Evolutionary conservation across 805 yeast species (phyloP).

Genomic region (Brettanomyces bruxellensis): DNA sequence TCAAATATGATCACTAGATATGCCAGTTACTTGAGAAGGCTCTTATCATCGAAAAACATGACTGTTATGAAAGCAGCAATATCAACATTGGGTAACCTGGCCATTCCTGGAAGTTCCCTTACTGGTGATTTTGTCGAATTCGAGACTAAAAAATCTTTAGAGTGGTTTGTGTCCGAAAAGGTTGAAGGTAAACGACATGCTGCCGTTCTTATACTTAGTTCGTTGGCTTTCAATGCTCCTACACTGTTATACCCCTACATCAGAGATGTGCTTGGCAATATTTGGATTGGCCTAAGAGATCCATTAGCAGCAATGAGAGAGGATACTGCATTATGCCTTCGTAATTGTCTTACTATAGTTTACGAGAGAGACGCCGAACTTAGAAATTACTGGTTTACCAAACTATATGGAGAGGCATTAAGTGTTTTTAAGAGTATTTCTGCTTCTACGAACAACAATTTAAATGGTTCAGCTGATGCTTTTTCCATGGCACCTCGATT

Average conservation of each 20-base stretch:
- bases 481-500: background rate
- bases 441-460: background rate
- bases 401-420: slow-evolving; percentile 33
- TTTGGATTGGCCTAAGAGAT: slow-evolving; percentile 86
- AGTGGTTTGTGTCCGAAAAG: slow-evolving; percentile 84
- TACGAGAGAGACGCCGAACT: slow-evolving; percentile 67
- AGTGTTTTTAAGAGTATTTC: slow-evolving; percentile 17
- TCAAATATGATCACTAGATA: slow-evolving; percentile 84
- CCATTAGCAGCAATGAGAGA: slow-evolving; percentile 61
- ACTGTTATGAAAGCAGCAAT: slow-evolving; percentile 86
- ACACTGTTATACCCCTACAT: slow-evolving; percentile 72
- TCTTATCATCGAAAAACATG: slow-evolving; percentile 73
- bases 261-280: slow-evolving; percentile 65
- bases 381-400: slow-evolving; percentile 67
- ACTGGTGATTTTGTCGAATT: slow-evolving; percentile 90
- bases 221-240: slow-evolving; percentile 83
- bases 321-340: slow-evolving; percentile 78
- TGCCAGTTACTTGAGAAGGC: slow-evolving; percentile 77
- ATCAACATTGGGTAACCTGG: slow-evolving; percentile 76
- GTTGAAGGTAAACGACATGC: slow-evolving; percentile 86
- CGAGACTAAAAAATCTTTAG: slow-evolving; percentile 82
- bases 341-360: slow-evolving; percentile 69
- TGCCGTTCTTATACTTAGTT: slow-evolving; percentile 71
- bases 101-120: slow-evolving; percentile 80
- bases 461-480: too few relatives aligned